Evolutionary conservation across 2,329 filamentous ascomycete genomes (phyloP).

Genomic region (Cladophialophora yegresii): DNA sequence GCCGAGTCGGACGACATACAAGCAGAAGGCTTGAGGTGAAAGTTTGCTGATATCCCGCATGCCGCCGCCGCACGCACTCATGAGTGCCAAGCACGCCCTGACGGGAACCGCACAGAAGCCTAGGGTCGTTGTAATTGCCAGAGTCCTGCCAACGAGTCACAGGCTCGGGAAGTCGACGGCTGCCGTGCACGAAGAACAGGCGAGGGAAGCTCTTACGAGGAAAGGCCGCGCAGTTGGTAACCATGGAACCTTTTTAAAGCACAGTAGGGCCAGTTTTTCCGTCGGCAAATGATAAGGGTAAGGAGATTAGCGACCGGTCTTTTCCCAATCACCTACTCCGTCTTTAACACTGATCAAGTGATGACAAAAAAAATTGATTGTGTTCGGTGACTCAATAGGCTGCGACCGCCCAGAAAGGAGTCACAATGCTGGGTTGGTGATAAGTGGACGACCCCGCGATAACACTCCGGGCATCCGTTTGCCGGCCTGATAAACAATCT

Average conservation of each 20-base stretch:
- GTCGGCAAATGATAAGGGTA: conserved; percentile 20
- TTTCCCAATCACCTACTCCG: conserved; percentile 2
- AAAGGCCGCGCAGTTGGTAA: not conserved
- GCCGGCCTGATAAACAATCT: conserved; percentile 26
- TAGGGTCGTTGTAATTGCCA: not conserved
- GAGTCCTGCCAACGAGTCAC: not conserved
- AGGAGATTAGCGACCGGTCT: conserved; percentile 22
- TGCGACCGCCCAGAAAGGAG: conserved; percentile 2
- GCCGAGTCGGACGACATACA: not conserved
- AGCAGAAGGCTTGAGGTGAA: not conserved
- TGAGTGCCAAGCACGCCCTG: not conserved
- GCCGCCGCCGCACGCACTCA: not conserved
- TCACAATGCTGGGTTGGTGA: conserved; percentile 10
- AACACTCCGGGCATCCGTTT: conserved; percentile 20
- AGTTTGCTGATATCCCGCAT: not conserved
- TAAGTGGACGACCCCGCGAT: conserved; percentile 29
- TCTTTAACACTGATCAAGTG: conserved; percentile 8
- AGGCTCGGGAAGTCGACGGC: not conserved
- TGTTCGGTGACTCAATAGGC: conserved; percentile 14
- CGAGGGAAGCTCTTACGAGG: not conserved
- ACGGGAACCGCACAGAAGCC: not conserved
- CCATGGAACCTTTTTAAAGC: conserved; percentile 15
- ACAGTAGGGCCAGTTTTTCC: not conserved
- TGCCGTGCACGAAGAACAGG: not conserved
- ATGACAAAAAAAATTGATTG: conserved; percentile 9